phyloP scores from a whole-genome alignment of 192 early-diverging fungal species.

The Linnemannia elongata region DNA sequence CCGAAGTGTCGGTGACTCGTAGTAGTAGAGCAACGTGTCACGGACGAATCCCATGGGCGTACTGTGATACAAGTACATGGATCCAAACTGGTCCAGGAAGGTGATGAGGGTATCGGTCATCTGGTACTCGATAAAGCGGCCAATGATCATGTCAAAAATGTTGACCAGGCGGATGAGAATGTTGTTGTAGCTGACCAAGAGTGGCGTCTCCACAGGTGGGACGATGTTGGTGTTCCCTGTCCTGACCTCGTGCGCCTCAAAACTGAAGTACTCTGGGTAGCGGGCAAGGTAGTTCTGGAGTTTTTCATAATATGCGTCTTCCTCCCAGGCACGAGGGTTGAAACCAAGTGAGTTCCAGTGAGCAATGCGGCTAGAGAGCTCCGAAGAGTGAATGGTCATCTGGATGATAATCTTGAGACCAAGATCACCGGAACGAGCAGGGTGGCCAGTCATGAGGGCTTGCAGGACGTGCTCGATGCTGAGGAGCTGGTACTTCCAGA shows the following conservation, averaged over 20 bases:
- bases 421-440: slow-evolving; percentile 48
- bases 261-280: slow-evolving; percentile 83
- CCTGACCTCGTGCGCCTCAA: slow-evolving; percentile 75
- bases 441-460: slow-evolving; percentile 74
- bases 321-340: slow-evolving; percentile 77
- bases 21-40: slow-evolving; percentile 76
- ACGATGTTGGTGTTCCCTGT: slow-evolving; percentile 60
- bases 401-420: slow-evolving; percentile 59
- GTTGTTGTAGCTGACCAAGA: slow-evolving; percentile 82
- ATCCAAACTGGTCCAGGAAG: slow-evolving; percentile 74
- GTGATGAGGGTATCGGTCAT: slow-evolving; percentile 69
- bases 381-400: slow-evolving; percentile 60
- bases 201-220: slow-evolving; percentile 67
- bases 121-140: slow-evolving; percentile 75
- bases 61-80: slow-evolving; percentile 74
- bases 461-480: slow-evolving; percentile 78
- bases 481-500: slow-evolving; percentile 79
- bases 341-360: slow-evolving; percentile 78
- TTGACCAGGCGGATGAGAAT: slow-evolving; percentile 75
- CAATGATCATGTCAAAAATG: slow-evolving; percentile 75
- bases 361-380: slow-evolving; percentile 68
- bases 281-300: slow-evolving; percentile 70
- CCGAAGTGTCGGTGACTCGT: slow-evolving; percentile 71
- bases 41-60: slow-evolving; percentile 78
- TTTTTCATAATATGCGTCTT: slow-evolving; percentile 76